Evolutionary conservation across 225 moss, liverwort and hornwort species (phyloP), one percentile per base, ranked within the genome.

Genomic region (Climacium dendroides): DNA sequence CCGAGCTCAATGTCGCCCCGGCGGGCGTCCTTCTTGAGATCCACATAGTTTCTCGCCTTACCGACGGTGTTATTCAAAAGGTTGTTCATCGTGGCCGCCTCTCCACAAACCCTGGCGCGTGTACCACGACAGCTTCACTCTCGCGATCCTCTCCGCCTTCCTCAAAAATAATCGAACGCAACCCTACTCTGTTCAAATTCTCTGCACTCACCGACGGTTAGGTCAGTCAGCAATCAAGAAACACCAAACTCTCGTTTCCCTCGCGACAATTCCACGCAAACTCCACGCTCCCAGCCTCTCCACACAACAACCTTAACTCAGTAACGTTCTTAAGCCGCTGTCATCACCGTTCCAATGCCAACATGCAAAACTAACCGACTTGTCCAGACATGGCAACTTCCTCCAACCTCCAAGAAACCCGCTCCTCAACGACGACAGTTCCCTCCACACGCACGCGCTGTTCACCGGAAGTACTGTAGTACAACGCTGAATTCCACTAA

Each of bases 1-100:
- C 92, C 92, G n/a, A 90, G 89, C 86, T 92, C 94, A 72, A 92
- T 86, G 82, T 94, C 94, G 28, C 90, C 89, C 15, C 83, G 78
- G 37, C 83, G 86, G 11, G 89, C 69, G 25, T 94, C 94, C 62
- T 91, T 92, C 87, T 83, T 93, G 8, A 94, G 91, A 90, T 94
- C 92, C 83, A 92, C 94, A 84, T 92, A 94, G 53, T 91, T 92
- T 64, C 92, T 78, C 37, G 81, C 89, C 86, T 88, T 91, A 47
- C 90, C 94, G 45, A 92, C 74, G 45, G 94, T 80, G 39, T 83
- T 94, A 47, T 88, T 88, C 43, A 94, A 29, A 59, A 92, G 91
- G n/a, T 30, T 89, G 47, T 94, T 94, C 94, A 94, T 94, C 62
- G 83, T 83, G 85, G 15, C 80, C 11, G 58, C 72, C 76, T 23